Evolutionary conservation across 2,329 filamentous ascomycete species (phyloP).

Genomic region (Fusarium sp.): DNA sequence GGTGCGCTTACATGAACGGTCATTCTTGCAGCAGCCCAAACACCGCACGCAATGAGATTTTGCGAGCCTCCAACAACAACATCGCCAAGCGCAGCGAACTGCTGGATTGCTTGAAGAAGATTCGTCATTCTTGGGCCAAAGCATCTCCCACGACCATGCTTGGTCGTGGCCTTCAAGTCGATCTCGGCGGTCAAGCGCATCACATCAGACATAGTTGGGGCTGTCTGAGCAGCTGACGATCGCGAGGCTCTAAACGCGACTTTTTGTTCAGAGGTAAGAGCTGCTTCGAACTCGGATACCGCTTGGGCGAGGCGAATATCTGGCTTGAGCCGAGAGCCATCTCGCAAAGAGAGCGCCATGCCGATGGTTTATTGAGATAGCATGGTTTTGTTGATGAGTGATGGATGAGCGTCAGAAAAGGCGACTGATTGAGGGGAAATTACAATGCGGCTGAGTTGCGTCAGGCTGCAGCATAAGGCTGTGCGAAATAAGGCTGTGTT

Average conservation of each 20-base stretch:
- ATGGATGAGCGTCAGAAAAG: background rate
- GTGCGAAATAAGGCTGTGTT: background rate
- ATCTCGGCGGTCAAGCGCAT: slow-evolving; percentile 56
- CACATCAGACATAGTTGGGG: slow-evolving; percentile 51
- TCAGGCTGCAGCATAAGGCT: background rate
- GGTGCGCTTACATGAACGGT: background rate
- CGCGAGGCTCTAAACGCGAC: slow-evolving; percentile 42
- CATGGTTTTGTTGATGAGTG: background rate
- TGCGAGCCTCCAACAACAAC: slow-evolving; percentile 55
- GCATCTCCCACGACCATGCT: slow-evolving; percentile 45
- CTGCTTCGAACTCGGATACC: slow-evolving; percentile 54
- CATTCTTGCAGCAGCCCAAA: slow-evolving; percentile 58
- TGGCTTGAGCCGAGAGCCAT: slow-evolving; percentile 41
- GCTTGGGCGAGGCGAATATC: slow-evolving; percentile 57
- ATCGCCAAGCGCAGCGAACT: slow-evolving; percentile 56
- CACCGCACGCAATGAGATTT: slow-evolving; percentile 57
- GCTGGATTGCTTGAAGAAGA: slow-evolving; percentile 55
- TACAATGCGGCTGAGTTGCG: background rate
- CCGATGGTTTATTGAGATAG: background rate
- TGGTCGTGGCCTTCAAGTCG: slow-evolving; percentile 36
- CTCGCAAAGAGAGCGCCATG: background rate
- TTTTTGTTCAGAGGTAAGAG: slow-evolving; percentile 53
- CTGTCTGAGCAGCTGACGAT: slow-evolving; percentile 24
- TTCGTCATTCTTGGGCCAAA: slow-evolving; percentile 57
- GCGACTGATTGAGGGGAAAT: background rate